These are phyloP conservation scores for Lactarius evosmus DNA, from an alignment of 768 basidiomycete genomes.

Conservation along the genomic window DNA sequence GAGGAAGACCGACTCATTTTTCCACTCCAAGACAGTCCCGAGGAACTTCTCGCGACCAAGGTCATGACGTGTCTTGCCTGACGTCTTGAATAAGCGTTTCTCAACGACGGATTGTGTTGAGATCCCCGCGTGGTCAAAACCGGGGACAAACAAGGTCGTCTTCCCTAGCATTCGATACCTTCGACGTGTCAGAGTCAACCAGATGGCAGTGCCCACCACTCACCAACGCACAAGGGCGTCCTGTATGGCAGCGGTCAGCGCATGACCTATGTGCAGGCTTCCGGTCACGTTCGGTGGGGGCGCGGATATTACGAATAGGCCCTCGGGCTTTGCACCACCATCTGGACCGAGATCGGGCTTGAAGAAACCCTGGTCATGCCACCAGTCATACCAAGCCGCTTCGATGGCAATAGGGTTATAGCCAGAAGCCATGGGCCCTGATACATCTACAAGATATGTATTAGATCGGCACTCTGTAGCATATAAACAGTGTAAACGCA, in stretches of 20 bases:
- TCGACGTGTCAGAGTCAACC: background rate
- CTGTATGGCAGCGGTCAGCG: conserved; percentile 86
- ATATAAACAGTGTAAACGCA: conserved; percentile 33
- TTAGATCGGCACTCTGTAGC: background rate
- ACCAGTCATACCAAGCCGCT: conserved; percentile 98
- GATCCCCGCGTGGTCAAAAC: conserved; percentile 98
- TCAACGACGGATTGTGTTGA: conserved; percentile 98
- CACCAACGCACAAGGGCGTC: conserved; percentile 88
- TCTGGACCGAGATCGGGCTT: conserved; percentile 61
- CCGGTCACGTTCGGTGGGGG: conserved; percentile 99
- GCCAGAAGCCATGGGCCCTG: conserved; percentile 82
- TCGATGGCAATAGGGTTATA: conserved; percentile 97
- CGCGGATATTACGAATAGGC: conserved; percentile 77
- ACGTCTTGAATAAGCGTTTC: conserved; percentile 79
- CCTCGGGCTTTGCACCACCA: conserved; percentile 58
- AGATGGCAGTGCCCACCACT: conserved; percentile 30
- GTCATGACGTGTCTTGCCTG: conserved; percentile 84
- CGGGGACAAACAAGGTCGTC: conserved; percentile 86
- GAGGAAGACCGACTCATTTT: conserved; percentile 71
- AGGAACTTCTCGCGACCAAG: conserved; percentile 88
- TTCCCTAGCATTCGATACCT: conserved; percentile 97
- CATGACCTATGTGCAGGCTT: conserved; percentile 92
- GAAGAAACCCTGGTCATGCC: conserved; percentile 89
- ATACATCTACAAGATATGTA: conserved; percentile 55
- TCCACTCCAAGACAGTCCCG: conserved; percentile 59